A percentile compares a stretch with the other conserved stretches of the same genome.
Evolutionary conservation across 306 rosid genomes (phyloP).

Genomic region (Quercus berberidifolia): DNA sequence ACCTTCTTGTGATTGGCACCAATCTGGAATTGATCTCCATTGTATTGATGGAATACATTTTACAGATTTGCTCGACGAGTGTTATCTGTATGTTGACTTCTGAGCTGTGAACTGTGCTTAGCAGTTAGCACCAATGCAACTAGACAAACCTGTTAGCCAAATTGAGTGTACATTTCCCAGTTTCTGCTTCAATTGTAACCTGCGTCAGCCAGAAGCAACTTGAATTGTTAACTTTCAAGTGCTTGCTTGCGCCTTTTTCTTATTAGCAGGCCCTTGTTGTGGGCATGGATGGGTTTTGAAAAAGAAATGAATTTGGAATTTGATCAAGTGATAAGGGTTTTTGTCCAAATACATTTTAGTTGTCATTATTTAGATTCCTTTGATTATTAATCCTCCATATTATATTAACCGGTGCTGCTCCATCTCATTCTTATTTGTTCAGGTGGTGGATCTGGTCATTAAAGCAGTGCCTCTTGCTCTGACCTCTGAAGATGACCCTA

Average conservation of each 20-base stretch:
- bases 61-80: neutral
- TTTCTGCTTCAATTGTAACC: neutral
- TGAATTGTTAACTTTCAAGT: neutral
- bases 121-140: neutral
- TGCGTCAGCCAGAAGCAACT: neutral
- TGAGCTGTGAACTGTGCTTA: neutral
- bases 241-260: neutral
- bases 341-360: neutral
- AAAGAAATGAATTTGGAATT: neutral
- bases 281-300: neutral
- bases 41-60: neutral
- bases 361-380: neutral
- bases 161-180: neutral
- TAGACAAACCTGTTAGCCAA: neutral
- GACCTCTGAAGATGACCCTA: constrained; percentile 54
- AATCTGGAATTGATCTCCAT: neutral
- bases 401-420: neutral
- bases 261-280: neutral
- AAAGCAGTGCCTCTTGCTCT: constrained; percentile 74
- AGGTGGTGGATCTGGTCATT: constrained; percentile 83
- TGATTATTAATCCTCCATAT: constrained; percentile 3
- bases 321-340: neutral
- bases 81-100: neutral
- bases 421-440: constrained; percentile 11
- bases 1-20: neutral